Evolutionary conservation across 2,329 filamentous ascomycete genomes (phyloP), one percentile per base, ranked within the genome.

Genomic region (Colletotrichum higginsianum): DNA sequence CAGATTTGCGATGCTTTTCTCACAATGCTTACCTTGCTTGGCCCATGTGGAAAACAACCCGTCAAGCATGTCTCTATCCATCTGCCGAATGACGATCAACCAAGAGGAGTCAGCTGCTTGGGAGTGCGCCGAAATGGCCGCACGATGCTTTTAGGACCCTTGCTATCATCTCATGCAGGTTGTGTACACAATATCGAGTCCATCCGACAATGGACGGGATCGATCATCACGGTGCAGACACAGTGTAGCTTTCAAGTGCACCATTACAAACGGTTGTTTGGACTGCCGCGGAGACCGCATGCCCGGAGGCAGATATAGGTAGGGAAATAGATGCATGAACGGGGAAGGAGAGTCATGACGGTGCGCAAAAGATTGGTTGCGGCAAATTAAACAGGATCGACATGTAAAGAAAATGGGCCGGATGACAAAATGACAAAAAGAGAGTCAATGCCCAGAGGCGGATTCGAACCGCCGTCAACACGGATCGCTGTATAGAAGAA

Each of bases 391-490:
- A 23, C 15, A 49, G n/a, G 35, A 18, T 12, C 44, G 23, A 21
- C 26, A 4, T 38, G 4, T 3, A 15, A 3, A 11, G 5, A 12
- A 16, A 4, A 9, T 2, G n/a, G 1, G 4, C n/a, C 8, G 30
- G 3, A 26, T 13, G 2, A 21, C 1, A 11, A 4, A 18, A 15
- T 3, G 8, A 11, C 42, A 69, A 61, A 47, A 55, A 0, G 23
- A 1, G n/a, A 1, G 0, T 1, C 3, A 18, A n/a, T 74, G 73
- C 73, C 67, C 73, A 67, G 71, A 74, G 73, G 71, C 73, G 71
- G 73, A 73, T 73, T 74, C 73, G 73, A 74, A 74, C 73, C 71
- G 70, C 71, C 73, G 71, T 74, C 73, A 74, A 73, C 63, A 72
- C 72, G 71, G 72, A 64, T 40, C 47, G 65, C 60, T 63, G 66